Percentiles rank a stretch among this genome's conserved stretches.
These are phyloP conservation scores for Epithemia pelagica DNA, from an alignment of 108 stramenopile genomes.

Conservation along the genomic window DNA sequence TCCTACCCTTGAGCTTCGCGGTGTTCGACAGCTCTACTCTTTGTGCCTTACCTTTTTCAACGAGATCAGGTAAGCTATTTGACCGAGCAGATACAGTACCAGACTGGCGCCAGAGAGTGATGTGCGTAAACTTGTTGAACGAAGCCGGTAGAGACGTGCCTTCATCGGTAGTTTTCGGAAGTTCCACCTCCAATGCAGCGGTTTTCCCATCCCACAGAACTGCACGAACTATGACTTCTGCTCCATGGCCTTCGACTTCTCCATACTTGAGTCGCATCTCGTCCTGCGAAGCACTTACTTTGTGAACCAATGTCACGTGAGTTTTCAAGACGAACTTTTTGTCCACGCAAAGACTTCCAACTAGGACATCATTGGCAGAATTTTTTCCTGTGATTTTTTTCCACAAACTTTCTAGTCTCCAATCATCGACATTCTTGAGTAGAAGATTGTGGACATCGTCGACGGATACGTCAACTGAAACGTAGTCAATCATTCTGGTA, in stretches of 20 bases:
- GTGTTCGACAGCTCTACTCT: constrained; percentile 18
- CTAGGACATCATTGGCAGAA: neutral
- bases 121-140: constrained; percentile 59
- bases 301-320: constrained; percentile 63
- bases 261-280: constrained; percentile 22
- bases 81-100: constrained; percentile 29
- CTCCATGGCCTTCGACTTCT: constrained; percentile 19
- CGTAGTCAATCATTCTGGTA: constrained; percentile 32
- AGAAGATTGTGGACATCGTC: constrained; percentile 22
- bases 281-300: constrained; percentile 21
- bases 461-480: constrained; percentile 38
- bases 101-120: constrained; percentile 54
- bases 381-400: neutral
- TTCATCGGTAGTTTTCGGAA: constrained; percentile 20
- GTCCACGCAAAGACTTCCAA: neutral
- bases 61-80: constrained; percentile 50
- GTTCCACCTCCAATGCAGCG: constrained; percentile 48
- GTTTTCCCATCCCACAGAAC: constrained; percentile 33
- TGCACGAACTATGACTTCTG: constrained; percentile 22
- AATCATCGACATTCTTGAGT: constrained; percentile 1
- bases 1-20: neutral
- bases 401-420: neutral
- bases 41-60: constrained; percentile 29
- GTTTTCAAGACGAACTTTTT: constrained; percentile 12
- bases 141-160: constrained; percentile 26